phyloP scores from a whole-genome alignment of 495 filamentous ascomycete species.

The Neurospora sp. region DNA sequence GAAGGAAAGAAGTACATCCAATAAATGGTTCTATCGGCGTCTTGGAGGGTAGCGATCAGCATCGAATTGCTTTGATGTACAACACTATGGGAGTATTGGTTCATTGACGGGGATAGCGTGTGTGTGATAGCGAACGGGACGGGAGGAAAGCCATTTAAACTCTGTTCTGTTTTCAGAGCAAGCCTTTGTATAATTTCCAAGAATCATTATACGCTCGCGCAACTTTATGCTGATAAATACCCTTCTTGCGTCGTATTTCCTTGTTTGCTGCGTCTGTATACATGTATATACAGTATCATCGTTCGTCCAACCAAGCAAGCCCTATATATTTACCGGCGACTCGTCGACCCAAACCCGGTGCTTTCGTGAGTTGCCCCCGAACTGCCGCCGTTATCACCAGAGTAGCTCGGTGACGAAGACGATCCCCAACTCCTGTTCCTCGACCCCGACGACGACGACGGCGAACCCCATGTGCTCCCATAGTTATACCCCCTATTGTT shows the following conservation, averaged over 20 bases:
- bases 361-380: slow-evolving; percentile 51
- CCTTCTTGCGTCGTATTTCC: neutral
- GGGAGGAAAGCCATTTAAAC: neutral
- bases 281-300: neutral
- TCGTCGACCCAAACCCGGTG: slow-evolving; percentile 86
- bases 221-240: neutral
- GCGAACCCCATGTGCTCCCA: slow-evolving; percentile 29
- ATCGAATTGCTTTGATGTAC: neutral
- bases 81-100: neutral
- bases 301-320: neutral
- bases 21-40: neutral
- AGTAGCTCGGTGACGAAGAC: slow-evolving; percentile 22
- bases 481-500: slow-evolving; percentile 17
- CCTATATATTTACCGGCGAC: slow-evolving; percentile 38
- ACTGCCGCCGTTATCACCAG: slow-evolving; percentile 23
- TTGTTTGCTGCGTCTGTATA: neutral
- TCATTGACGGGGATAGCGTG: neutral
- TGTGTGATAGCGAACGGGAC: neutral
- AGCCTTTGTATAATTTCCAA: neutral
- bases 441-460: slow-evolving; percentile 19
- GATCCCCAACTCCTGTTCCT: slow-evolving; percentile 9
- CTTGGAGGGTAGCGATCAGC: neutral
- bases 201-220: neutral
- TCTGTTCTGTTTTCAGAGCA: neutral
- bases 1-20: neutral